Evolutionary conservation across 2,329 filamentous ascomycete species (phyloP), one percentile per base, ranked within the genome.

Genomic region (Apiospora malaysiana): DNA sequence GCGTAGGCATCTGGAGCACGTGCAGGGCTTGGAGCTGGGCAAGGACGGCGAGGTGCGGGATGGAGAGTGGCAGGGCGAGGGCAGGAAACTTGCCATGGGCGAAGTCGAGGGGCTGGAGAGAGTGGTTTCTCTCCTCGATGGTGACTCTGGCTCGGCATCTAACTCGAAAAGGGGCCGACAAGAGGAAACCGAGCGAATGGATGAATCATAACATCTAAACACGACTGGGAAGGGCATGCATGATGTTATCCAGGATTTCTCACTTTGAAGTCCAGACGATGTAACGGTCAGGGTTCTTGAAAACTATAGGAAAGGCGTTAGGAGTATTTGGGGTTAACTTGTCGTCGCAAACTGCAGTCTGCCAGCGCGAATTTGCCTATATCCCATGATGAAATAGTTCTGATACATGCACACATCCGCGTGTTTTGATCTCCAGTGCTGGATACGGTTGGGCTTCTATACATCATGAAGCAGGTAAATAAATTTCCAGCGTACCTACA

Each of bases 1-100:
- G 68, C 86, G 90, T 75, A 87, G 92, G 72, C 93, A 97, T 79
- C 83, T 98, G 51, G 93, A 97, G 82, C 86, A 83, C 40, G 85
- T 89, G 63, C 85, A 90, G 65, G 92, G 92, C 0, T 82, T 95
- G 70, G 91, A 94, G 76, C 79, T 92, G 45, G 90, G 88, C 2
- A 79, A 82, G 6, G 82, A 87, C 72, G 90, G 90, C 14, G 90
- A 90, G 76, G 86, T 92, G 66, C 85, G 88, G 72, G 90, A 91
- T 76, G 90, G 90, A 14, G 89, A 91, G 78, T 90, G 88, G 88
- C 88, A 89, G 76, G 87, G 86, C 7, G 83, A 83, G 46, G 88
- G 88, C 7, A 80, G 85, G 72, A 84, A 80, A 40, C 75, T 89
- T 18, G 84, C 80, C 1, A 82, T 82, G 66, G 85, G 82, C 1